phyloP scores from a whole-genome alignment of 2,329 filamentous ascomycete genomes.

The Scorias spongiosa region DNA sequence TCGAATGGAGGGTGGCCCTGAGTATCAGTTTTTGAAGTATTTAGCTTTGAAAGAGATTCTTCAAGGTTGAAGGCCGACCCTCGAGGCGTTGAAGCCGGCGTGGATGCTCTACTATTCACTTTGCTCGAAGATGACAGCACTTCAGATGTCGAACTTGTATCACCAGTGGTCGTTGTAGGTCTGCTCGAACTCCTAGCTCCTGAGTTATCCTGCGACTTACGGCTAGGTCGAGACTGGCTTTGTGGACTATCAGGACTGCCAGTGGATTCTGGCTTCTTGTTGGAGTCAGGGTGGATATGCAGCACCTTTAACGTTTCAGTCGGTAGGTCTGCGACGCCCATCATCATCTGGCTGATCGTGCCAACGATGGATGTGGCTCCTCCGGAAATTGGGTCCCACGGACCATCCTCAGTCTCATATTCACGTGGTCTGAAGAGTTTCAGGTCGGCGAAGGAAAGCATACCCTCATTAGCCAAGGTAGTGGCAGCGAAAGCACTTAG shows the following conservation, averaged over 20 bases:
- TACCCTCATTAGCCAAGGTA: slow-evolving; percentile 45
- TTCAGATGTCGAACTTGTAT: not conserved
- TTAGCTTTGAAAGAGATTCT: slow-evolving; percentile 7
- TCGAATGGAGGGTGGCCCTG: not conserved
- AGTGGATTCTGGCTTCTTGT: not conserved
- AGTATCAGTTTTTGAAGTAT: not conserved
- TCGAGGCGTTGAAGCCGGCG: not conserved
- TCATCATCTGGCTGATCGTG: slow-evolving; percentile 59
- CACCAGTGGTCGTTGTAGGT: not conserved
- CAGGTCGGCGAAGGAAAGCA: slow-evolving; percentile 53
- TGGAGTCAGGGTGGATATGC: slow-evolving; percentile 20
- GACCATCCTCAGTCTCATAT: slow-evolving; percentile 61
- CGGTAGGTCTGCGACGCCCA: slow-evolving; percentile 62
- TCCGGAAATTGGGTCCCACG: slow-evolving; percentile 63
- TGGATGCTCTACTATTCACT: not conserved
- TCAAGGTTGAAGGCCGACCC: slow-evolving; percentile 6
- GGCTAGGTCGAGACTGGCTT: not conserved
- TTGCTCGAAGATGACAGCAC: not conserved
- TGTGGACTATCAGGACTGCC: not conserved
- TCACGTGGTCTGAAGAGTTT: slow-evolving; percentile 47
- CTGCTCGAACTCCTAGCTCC: not conserved
- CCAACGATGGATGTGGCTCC: slow-evolving; percentile 59
- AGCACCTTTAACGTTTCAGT: slow-evolving; percentile 34
- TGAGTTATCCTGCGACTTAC: not conserved
- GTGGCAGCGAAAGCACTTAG: slow-evolving; percentile 58